Conservation (phyloP, 371 early-diverging fungal genomes). For the Chytridiales sp. region DNA sequence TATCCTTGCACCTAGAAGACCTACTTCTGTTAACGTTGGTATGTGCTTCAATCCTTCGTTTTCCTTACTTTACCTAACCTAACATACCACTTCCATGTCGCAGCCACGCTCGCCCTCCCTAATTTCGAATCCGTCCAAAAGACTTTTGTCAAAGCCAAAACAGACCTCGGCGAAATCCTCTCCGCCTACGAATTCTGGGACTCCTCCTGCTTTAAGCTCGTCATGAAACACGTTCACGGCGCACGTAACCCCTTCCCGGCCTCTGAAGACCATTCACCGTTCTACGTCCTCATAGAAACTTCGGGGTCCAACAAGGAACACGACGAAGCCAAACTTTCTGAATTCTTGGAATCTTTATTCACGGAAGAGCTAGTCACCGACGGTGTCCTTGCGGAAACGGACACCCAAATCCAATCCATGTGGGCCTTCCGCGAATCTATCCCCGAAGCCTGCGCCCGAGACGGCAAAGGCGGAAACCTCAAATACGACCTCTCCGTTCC, state of each 20-base stretch:
- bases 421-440: conserved; percentile 94
- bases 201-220: conserved; percentile 62
- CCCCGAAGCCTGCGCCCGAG: conserved; percentile 84
- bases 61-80: conserved; percentile 2
- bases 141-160: conserved; percentile 72
- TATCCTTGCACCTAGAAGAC: conserved; percentile 68
- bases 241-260: conserved; percentile 56
- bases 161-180: conserved; percentile 86
- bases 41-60: conserved; percentile 11
- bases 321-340: conserved; percentile 80
- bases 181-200: conserved; percentile 98
- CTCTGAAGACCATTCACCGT: conserved; percentile 56
- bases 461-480: conserved; percentile 70
- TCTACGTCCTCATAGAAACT: conserved; percentile 92
- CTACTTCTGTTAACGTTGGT: conserved; percentile 51
- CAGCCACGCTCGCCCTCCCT: conserved; percentile 76
- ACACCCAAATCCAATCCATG: conserved; percentile 62
- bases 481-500: conserved; percentile 93
- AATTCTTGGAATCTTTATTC: conserved; percentile 70
- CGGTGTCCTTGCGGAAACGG: conserved; percentile 90
- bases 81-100: neutral
- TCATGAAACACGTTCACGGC: conserved; percentile 59
- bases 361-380: conserved; percentile 70
- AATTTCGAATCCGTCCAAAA: conserved; percentile 76
- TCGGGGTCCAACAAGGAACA: conserved; percentile 89